These are phyloP conservation scores for Gamsiella multidivaricata DNA, from an alignment of 192 early-diverging fungal species.

Conservation along the genomic window DNA sequence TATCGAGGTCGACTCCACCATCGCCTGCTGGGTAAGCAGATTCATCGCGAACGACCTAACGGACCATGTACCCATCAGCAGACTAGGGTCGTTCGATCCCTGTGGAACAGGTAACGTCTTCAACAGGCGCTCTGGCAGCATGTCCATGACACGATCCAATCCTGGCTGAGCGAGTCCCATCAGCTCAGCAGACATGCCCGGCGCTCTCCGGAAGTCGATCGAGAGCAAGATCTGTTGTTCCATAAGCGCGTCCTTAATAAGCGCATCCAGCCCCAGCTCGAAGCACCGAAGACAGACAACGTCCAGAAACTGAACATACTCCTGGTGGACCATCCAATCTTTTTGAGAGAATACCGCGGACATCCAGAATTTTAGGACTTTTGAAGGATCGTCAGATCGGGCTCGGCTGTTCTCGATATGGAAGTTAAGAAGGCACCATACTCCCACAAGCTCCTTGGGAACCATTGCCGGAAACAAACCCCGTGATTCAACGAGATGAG, in stretches of 20 bases:
- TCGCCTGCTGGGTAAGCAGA: slow-evolving; percentile 57
- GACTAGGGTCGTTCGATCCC: slow-evolving; percentile 55
- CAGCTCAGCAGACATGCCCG: slow-evolving; percentile 45
- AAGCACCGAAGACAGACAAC: slow-evolving; percentile 24
- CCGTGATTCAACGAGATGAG: not conserved
- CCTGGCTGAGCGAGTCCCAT: slow-evolving; percentile 48
- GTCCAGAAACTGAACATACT: slow-evolving; percentile 35
- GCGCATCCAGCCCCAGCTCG: slow-evolving; percentile 17
- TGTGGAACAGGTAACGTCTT: slow-evolving; percentile 54
- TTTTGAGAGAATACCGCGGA: slow-evolving; percentile 39
- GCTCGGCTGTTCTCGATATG: slow-evolving; percentile 11
- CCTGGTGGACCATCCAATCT: slow-evolving; percentile 52
- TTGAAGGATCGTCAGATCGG: not conserved
- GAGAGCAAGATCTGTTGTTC: slow-evolving; percentile 50
- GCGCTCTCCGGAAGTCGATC: slow-evolving; percentile 37
- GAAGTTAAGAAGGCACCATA: slow-evolving; percentile 17
- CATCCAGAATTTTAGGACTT: slow-evolving; percentile 41
- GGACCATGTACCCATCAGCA: slow-evolving; percentile 63
- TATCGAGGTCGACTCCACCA: slow-evolving; percentile 53
- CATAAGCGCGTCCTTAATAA: slow-evolving; percentile 27
- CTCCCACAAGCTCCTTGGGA: slow-evolving; percentile 2
- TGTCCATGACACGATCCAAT: slow-evolving; percentile 42
- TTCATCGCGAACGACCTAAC: slow-evolving; percentile 55
- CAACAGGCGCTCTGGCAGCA: slow-evolving; percentile 47
- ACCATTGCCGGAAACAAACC: not conserved